phyloP scores from a whole-genome alignment of 2,329 filamentous ascomycete genomes.

The Aspergillus carbonarius region DNA sequence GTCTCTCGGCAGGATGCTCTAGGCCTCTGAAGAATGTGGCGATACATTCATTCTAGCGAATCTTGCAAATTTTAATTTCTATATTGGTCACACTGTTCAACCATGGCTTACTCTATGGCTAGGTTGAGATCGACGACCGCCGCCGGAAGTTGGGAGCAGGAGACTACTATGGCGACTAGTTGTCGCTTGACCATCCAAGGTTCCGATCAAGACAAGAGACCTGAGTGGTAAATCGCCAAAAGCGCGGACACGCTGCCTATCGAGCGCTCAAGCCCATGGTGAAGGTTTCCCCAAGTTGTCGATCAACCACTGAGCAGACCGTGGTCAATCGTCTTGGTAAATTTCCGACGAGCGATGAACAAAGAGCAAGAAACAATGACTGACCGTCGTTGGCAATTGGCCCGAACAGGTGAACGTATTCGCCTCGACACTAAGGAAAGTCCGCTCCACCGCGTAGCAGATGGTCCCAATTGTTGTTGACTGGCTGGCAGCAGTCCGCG shows the following conservation, averaged over 20 bases:
- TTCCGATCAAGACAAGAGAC: background rate
- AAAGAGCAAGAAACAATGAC: background rate
- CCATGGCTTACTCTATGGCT: background rate
- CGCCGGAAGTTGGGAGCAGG: background rate
- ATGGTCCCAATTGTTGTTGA: background rate
- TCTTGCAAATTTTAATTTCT: background rate
- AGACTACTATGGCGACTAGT: background rate
- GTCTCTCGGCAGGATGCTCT: background rate
- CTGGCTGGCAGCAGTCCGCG: background rate
- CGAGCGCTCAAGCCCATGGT: background rate
- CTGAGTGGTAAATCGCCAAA: background rate
- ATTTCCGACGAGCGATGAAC: background rate
- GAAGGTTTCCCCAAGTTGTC: background rate
- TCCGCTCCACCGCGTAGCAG: background rate
- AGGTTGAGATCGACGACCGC: background rate
- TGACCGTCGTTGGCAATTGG: background rate
- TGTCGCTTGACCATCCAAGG: background rate
- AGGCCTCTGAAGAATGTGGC: background rate
- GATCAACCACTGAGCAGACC: conserved; percentile 1
- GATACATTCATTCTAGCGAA: background rate
- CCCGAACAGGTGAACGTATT: background rate
- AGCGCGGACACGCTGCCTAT: conserved; percentile 6
- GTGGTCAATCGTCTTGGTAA: background rate
- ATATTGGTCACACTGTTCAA: background rate
- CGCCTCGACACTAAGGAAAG: background rate